Conservation (phyloP, 176 grass and related monocot genomes). For the Triticum turgidum region DNA sequence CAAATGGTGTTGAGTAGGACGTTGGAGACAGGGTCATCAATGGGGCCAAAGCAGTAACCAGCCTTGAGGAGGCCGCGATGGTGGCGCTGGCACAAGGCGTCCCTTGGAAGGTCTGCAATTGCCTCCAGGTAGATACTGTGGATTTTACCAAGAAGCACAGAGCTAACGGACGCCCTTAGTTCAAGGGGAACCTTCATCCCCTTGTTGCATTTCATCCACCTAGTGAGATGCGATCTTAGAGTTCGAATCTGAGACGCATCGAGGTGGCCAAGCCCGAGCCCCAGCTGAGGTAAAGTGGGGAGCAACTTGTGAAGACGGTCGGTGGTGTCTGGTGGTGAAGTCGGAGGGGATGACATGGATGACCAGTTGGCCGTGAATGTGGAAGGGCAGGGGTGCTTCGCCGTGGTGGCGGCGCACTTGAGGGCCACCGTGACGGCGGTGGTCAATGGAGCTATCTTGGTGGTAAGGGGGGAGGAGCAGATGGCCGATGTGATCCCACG, state of each 20-base stretch:
- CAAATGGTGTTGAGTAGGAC: not conserved
- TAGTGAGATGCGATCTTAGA: not conserved
- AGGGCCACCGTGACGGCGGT: not conserved
- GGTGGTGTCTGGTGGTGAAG: not conserved
- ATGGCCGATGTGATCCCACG: not conserved
- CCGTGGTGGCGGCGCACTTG: not conserved
- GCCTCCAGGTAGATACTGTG: not conserved
- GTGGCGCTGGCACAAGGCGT: not conserved
- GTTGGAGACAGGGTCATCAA: not conserved
- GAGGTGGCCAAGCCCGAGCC: not conserved
- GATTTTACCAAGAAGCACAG: not conserved
- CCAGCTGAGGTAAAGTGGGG: not conserved
- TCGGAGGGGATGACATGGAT: not conserved
- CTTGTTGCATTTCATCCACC: not conserved
- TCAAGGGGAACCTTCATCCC: not conserved
- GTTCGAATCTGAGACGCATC: not conserved
- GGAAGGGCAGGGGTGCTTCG: not conserved
- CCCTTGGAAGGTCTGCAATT: not conserved
- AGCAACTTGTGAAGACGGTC: not conserved
- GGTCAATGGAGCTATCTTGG: not conserved
- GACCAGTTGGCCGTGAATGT: not conserved
- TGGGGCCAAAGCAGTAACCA: not conserved
- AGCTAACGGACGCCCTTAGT: not conserved
- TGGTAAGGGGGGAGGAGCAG: too few relatives aligned
- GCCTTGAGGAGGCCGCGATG: not conserved